Evolutionary conservation across 441 rosid species (phyloP).

Genomic region (Adansonia grandidieri): DNA sequence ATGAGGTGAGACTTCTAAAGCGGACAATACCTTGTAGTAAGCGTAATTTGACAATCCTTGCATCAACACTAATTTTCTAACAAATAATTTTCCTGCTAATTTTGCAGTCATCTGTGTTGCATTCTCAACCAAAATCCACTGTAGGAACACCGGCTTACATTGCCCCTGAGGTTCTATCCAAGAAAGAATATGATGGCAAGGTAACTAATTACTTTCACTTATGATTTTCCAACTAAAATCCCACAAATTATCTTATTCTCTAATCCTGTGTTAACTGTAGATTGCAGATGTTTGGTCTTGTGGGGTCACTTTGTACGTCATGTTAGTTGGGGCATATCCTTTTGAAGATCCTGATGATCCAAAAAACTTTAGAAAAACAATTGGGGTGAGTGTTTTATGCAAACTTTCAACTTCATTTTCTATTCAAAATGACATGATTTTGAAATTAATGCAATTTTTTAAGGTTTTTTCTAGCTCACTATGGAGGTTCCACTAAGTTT

Average conservation of each 20-base stretch:
- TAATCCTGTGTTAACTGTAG: constrained; percentile 35
- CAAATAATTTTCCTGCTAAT: not conserved
- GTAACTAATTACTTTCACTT: constrained; percentile 34
- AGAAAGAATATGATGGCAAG: constrained; percentile 67
- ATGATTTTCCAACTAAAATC: not conserved
- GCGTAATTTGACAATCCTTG: no score
- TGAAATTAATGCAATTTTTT: constrained; percentile 7
- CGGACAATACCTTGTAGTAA: no score
- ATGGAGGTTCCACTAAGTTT: constrained; percentile 5
- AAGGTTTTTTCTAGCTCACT: not conserved
- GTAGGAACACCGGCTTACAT: constrained; percentile 77
- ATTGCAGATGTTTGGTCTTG: constrained; percentile 80
- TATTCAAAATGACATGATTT: not conserved
- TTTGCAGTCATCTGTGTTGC: constrained; percentile 60
- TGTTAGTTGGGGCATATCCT: constrained; percentile 78
- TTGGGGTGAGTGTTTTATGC: constrained; percentile 46
- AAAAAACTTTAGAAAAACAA: constrained; percentile 63
- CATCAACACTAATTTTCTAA: no score
- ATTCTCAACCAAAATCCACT: constrained; percentile 75
- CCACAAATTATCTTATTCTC: not conserved
- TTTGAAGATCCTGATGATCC: constrained; percentile 70
- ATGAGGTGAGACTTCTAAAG: no score
- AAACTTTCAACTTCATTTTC: not conserved
- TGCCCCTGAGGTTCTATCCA: constrained; percentile 62
- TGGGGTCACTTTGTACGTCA: constrained; percentile 72